Evolutionary conservation across 768 basidiomycete species (phyloP).

Genomic region (Gloeopeniophorella convolvens): DNA sequence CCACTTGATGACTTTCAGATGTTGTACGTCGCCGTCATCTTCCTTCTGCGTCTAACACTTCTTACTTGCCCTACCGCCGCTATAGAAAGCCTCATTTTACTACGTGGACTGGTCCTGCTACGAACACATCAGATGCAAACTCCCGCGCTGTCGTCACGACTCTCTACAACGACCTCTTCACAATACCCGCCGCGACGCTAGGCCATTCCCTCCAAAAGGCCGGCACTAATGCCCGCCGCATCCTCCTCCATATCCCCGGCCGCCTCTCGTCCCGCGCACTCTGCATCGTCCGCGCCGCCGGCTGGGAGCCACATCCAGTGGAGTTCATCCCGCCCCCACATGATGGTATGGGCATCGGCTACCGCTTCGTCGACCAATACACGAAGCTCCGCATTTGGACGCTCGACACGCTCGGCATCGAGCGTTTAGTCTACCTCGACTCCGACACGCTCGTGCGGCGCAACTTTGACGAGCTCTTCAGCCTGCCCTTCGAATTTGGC

Average conservation of each 20-base stretch:
- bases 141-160: constrained; percentile 27
- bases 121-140: not conserved
- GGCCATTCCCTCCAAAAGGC: constrained; percentile 29
- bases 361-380: constrained; percentile 36
- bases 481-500: constrained; percentile 35
- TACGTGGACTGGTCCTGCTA: not conserved
- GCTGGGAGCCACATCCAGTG: constrained; percentile 35
- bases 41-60: not conserved
- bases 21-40: not conserved
- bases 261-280: constrained; percentile 34
- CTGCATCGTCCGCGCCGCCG: constrained; percentile 33
- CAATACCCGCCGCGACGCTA: constrained; percentile 28
- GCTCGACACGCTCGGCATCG: constrained; percentile 29
- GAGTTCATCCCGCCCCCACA: constrained; percentile 35
- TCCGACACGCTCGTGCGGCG: constrained; percentile 38
- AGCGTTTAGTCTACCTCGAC: constrained; percentile 34
- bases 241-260: constrained; percentile 30
- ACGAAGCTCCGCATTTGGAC: constrained; percentile 39
- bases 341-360: constrained; percentile 30
- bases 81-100: constrained; percentile 9
- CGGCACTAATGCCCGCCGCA: constrained; percentile 28
- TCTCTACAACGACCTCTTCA: constrained; percentile 29
- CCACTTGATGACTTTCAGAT: constrained; percentile 16
- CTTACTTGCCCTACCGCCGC: too few relatives aligned
- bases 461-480: constrained; percentile 41